Base-by-base conservation (phyloP, 257 asterid species). In the Nicotiana tomentosiformis region DNA sequence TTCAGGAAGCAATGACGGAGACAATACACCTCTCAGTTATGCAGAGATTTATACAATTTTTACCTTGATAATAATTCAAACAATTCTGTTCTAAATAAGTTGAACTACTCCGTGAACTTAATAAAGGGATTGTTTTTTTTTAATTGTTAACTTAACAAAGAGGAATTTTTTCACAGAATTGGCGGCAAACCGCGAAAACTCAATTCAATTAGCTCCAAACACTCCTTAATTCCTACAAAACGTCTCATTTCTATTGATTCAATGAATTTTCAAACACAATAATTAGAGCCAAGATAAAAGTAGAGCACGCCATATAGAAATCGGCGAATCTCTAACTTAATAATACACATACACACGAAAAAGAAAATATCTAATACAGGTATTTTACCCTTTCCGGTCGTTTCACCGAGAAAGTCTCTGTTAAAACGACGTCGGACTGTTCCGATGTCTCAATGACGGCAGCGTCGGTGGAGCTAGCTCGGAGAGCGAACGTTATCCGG, bases 311-410 rank as follows among this genome's bases (percentile, higher is more conserved):
- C 11, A 70, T 20, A 56, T 1, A 70, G 20, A 26, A 16, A 70
- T 70, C 58, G 5, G 18, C 32, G 17, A 39, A 20, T 70, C 18
- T 61, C 66, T 20, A 5, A 29, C 12, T 20, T 5, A 26, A 39
- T n/a, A 35, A 68, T 18, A 69, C 17, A 69, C n/a, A 70, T 39
- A 70, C 35, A 43, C 39, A 74, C 23, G 2, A 7, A 43, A 68
- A 61, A 20, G 11, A 43, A 78, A 20, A 37, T 53, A 39, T 56
- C 14, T 7, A 33, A 74, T 10, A 37, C 62, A 32, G 26, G 43
- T 15, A 69, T 70, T 37, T 70, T 56, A 93, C 97, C 92, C 86
- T 93, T 79, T 90, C 88, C 29, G 84, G 66, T 16, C 95, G 89
- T 88, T 90, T 84, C 68, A 95, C 81, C 33, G 61, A 60, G 80